Evolutionary conservation across 768 basidiomycete genomes (phyloP).

Genomic region (Tremella fuciformis): DNA sequence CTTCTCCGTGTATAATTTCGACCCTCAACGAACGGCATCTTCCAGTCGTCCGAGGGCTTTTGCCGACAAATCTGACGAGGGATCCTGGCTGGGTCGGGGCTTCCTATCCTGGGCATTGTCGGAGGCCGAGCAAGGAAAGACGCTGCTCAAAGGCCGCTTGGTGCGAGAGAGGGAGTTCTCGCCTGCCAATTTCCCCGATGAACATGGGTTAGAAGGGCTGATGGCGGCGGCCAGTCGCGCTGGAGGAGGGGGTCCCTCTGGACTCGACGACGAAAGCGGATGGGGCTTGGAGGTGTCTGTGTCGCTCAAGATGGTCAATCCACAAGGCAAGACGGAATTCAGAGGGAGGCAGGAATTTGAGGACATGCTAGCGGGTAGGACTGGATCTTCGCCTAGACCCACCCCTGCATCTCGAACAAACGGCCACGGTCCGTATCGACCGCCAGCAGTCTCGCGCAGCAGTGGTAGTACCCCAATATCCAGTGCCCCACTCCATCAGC

Average conservation of each 20-base stretch:
- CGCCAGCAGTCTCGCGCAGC: neutral
- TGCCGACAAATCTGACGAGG: constrained; percentile 14
- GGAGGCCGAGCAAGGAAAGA: constrained; percentile 28
- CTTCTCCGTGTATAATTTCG: constrained; percentile 45
- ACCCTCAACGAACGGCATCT: constrained; percentile 19
- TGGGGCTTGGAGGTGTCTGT: constrained; percentile 46
- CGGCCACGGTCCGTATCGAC: neutral
- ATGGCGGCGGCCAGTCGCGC: constrained; percentile 26
- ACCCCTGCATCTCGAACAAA: neutral
- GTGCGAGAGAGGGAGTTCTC: constrained; percentile 35
- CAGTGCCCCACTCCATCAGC: neutral
- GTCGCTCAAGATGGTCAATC: constrained; percentile 34
- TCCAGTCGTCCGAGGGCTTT: constrained; percentile 18
- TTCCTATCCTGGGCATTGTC: constrained; percentile 43
- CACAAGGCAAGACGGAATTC: constrained; percentile 31
- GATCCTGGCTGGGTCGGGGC: constrained; percentile 40
- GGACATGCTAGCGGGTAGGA: constrained; percentile 29
- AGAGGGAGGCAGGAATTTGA: constrained; percentile 34
- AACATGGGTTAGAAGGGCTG: constrained; percentile 42
- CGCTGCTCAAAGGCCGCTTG: constrained; percentile 36
- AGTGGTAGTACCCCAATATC: neutral
- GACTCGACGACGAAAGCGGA: constrained; percentile 18
- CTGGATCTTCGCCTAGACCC: neutral
- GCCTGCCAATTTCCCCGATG: constrained; percentile 17
- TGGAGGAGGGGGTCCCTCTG: neutral